Conservation (phyloP, 1,284 basidiomycete species). For the Caloboletus firmus region DNA sequence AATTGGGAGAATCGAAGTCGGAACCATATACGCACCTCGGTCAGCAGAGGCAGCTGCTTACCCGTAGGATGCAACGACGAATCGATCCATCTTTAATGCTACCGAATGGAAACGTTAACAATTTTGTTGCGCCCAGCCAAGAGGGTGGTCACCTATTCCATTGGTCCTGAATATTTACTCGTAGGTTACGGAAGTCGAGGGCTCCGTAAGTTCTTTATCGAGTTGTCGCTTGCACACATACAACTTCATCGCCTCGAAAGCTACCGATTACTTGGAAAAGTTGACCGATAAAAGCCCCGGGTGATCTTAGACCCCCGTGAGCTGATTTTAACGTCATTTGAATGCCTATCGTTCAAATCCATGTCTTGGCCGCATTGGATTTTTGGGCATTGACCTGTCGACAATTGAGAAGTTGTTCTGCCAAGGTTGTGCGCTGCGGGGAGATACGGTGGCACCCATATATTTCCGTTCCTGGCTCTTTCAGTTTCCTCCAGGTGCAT, state of each 20-base stretch:
- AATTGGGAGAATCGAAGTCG: not conserved
- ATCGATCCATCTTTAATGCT: slow-evolving; percentile 8
- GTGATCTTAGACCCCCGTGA: no score
- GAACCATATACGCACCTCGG: slow-evolving; percentile 10
- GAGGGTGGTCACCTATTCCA: slow-evolving; percentile 9
- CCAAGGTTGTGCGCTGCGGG: not conserved
- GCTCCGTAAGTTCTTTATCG: not conserved
- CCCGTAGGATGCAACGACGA: not conserved
- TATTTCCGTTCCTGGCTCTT: not conserved
- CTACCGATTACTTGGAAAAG: no score
- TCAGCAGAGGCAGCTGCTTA: not conserved
- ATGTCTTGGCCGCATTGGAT: no score
- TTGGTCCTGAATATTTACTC: not conserved
- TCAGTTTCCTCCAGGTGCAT: not conserved
- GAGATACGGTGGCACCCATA: not conserved
- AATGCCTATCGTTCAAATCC: not conserved
- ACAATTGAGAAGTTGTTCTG: not conserved
- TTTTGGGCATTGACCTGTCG: no score
- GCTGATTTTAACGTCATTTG: not conserved
- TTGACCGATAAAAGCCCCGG: no score
- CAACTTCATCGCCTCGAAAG: no score
- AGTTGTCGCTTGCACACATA: no score
- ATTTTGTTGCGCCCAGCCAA: no score
- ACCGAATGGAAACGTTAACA: not conserved
- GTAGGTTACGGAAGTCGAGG: not conserved